Evolutionary conservation across 2,329 filamentous ascomycete genomes (phyloP).

Genomic region (Xylaria sp.): DNA sequence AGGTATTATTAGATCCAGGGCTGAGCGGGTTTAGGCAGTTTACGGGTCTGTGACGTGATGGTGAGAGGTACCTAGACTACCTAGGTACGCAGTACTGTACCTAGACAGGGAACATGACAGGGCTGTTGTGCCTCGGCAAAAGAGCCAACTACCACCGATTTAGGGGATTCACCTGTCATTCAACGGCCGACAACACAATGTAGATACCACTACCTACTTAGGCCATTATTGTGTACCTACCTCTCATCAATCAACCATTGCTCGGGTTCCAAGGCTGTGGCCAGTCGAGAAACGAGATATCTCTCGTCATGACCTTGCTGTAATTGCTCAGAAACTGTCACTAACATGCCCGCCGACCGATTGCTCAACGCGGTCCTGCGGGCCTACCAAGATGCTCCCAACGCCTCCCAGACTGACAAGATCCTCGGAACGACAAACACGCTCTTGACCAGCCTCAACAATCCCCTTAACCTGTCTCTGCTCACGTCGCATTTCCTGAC

Average conservation of each 20-base stretch:
- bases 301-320: conserved; percentile 8
- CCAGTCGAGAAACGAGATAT: not conserved
- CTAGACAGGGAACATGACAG: not conserved
- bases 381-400: conserved; percentile 59
- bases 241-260: not conserved
- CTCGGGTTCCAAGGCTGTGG: not conserved
- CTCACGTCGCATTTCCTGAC: conserved; percentile 74
- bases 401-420: conserved; percentile 57
- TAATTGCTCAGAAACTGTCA: not conserved
- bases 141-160: not conserved
- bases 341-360: conserved; percentile 67
- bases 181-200: not conserved
- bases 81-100: not conserved
- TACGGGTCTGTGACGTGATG: too few species aligned
- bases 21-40: too few species aligned
- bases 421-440: conserved; percentile 70
- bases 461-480: conserved; percentile 75
- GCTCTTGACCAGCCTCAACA: conserved; percentile 71
- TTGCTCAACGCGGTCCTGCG: conserved; percentile 71
- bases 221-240: not conserved
- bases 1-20: too few species aligned
- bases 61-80: not conserved
- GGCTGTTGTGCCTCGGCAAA: conserved; percentile 37
- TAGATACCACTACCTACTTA: not conserved
- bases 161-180: not conserved